Conservation (phyloP, 2,329 filamentous ascomycete genomes). For the Aspergillus tubingensis region DNA sequence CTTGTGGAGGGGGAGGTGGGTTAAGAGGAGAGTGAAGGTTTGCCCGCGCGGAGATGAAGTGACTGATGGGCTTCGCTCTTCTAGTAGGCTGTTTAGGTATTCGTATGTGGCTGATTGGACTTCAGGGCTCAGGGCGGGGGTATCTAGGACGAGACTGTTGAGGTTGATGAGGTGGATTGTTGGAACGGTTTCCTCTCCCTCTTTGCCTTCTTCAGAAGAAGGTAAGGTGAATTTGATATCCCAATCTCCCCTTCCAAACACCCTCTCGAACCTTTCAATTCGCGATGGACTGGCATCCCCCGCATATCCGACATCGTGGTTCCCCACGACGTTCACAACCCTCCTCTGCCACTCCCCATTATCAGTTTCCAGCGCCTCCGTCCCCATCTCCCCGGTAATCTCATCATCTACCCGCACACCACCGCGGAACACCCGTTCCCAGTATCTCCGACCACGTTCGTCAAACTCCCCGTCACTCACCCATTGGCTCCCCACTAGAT, state of each 20-base stretch:
- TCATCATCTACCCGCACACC: constrained; percentile 58
- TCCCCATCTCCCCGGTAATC: constrained; percentile 15
- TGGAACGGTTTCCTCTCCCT: constrained; percentile 36
- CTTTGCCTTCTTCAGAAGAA: not conserved
- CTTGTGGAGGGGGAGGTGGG: constrained; percentile 91
- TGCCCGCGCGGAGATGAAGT: constrained; percentile 45
- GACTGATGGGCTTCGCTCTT: constrained; percentile 59
- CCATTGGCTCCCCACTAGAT: constrained; percentile 94
- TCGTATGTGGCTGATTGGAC: constrained; percentile 76
- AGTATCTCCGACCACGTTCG: constrained; percentile 71
- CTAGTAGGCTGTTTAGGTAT: constrained; percentile 65
- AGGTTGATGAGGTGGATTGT: constrained; percentile 81
- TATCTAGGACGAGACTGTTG: constrained; percentile 93
- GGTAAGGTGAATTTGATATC: constrained; percentile 70
- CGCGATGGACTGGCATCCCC: constrained; percentile 80
- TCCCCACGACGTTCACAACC: constrained; percentile 88
- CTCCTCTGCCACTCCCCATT: constrained; percentile 67
- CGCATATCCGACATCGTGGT: constrained; percentile 95
- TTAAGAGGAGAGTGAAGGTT: constrained; percentile 79
- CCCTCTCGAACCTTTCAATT: constrained; percentile 76
- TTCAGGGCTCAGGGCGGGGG: constrained; percentile 66
- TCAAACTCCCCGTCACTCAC: constrained; percentile 83
- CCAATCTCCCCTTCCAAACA: constrained; percentile 89
- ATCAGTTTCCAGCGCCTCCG: constrained; percentile 30
- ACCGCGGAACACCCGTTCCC: constrained; percentile 75